phyloP scores from a whole-genome alignment of 2,329 filamentous ascomycete species.

The Sarocladium brachiariae region DNA sequence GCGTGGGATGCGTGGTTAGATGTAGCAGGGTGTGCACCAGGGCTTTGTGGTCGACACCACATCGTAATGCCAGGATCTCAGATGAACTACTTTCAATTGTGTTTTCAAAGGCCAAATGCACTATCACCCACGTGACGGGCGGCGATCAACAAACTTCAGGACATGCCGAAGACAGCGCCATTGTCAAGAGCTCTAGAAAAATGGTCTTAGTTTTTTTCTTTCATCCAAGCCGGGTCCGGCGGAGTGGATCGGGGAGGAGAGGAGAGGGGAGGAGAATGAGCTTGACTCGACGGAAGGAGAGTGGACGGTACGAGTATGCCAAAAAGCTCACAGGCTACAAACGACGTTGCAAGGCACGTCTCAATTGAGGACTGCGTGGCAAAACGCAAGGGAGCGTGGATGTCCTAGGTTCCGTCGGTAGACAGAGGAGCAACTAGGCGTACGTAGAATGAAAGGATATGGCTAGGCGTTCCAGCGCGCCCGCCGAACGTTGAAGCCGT shows the following conservation, averaged over 20 bases:
- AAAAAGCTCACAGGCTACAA: neutral
- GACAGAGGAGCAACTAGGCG: neutral
- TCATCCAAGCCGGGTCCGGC: neutral
- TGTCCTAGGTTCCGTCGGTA: neutral
- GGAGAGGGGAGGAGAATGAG: neutral
- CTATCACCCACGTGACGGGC: neutral
- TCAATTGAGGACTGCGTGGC: neutral
- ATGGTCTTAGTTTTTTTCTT: neutral
- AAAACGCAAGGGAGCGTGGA: neutral
- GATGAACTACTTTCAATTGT: neutral
- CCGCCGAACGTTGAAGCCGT: constrained; percentile 6
- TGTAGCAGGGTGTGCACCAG: constrained; percentile 5
- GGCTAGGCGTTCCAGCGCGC: constrained; percentile 3
- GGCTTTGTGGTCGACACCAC: neutral
- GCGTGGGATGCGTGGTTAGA: constrained; percentile 6
- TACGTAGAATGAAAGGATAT: constrained; percentile 5
- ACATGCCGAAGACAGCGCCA: no score
- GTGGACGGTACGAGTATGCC: neutral
- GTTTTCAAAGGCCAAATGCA: neutral
- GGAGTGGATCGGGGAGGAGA: neutral
- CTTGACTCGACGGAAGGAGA: neutral
- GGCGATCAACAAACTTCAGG: no score
- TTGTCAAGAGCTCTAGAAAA: no score
- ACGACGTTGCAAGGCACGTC: neutral
- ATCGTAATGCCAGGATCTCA: constrained; percentile 3